Evolutionary conservation across 768 basidiomycete species (phyloP).

Genomic region (Boletus vinaceobasis): DNA sequence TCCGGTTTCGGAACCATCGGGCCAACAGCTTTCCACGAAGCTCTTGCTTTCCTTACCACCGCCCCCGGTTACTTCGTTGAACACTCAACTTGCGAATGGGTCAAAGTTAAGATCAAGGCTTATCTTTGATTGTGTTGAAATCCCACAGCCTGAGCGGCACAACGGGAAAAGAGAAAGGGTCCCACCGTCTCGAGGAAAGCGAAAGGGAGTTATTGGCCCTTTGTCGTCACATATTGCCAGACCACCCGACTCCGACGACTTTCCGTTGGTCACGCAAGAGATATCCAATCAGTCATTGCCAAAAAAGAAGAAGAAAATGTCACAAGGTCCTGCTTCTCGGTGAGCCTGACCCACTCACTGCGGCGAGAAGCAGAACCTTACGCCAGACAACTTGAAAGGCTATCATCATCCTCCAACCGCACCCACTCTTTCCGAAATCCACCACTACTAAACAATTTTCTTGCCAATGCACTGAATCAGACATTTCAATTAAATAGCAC

Average conservation of each 20-base stretch:
- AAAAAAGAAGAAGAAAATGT: constrained; percentile 19
- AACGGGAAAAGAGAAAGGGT: neutral
- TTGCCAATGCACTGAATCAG: constrained; percentile 27
- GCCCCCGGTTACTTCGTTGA: neutral
- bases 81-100: neutral
- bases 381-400: constrained; percentile 24
- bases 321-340: constrained; percentile 28
- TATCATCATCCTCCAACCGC: constrained; percentile 1
- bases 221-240: neutral
- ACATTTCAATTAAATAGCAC: constrained; percentile 26
- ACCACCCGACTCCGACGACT: neutral
- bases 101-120: constrained; percentile 11
- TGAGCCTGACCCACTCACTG: constrained; percentile 31
- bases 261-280: neutral
- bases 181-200: constrained; percentile 5
- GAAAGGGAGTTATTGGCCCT: constrained; percentile 9
- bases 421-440: neutral
- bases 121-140: constrained; percentile 24
- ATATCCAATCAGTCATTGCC: neutral
- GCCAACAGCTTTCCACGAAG: neutral
- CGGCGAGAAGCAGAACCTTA: constrained; percentile 28
- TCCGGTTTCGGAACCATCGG: neutral
- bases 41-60: neutral
- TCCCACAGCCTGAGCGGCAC: constrained; percentile 14
- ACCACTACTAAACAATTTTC: constrained; percentile 3